Base-by-base conservation (phyloP, 495 filamentous ascomycete species). In the Letharia columbiana region DNA sequence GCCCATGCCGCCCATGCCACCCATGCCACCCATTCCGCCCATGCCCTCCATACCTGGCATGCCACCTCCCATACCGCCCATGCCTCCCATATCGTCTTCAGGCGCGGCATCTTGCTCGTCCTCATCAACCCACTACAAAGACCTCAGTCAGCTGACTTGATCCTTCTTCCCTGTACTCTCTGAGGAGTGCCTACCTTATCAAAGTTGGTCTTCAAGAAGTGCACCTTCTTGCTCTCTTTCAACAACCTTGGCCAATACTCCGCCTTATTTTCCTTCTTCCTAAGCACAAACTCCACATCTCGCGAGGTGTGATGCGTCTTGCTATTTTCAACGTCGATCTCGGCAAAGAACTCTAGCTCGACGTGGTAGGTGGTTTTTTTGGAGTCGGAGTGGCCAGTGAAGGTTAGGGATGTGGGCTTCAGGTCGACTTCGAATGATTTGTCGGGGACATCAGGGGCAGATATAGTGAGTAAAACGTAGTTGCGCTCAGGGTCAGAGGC, bases 191-290 rank as follows among this genome's bases (percentile, higher is more conserved):
- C 65, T 78, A 90, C 88, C 86, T 98, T 98, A 79, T 97, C 91
- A 72, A 98, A 98, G 77, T 98, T 88, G 71, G 94, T 98, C 90
- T 96, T 97, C 73, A 98, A 77, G 86, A 94, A 98, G 81, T 98
- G 94, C 62, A 87, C 74, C 83, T 90, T 96, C 85, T 91, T 88
- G 47, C 77, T 77, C 37, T 91, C 89, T 86, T 97, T 96, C 73
- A 96, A 79, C 65, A 98, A 83, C 70, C 94, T 86, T 49, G 94
- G 94, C 94, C 94, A 98, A 83, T 87, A 98, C 73, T 91, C 90
- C 66, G 86, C 81, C 77, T 90, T 89, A 40, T 91, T 81, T 71
- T 95, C 92, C 88, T 97, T 96, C 90, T 98, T 98, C 76, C 88
- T 84, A 78, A 98, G 83, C 72, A 94, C 88, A 71, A 98, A 77